Conservation (phyloP, 2,329 filamentous ascomycete genomes). For the Aspergillus luchuensis region DNA sequence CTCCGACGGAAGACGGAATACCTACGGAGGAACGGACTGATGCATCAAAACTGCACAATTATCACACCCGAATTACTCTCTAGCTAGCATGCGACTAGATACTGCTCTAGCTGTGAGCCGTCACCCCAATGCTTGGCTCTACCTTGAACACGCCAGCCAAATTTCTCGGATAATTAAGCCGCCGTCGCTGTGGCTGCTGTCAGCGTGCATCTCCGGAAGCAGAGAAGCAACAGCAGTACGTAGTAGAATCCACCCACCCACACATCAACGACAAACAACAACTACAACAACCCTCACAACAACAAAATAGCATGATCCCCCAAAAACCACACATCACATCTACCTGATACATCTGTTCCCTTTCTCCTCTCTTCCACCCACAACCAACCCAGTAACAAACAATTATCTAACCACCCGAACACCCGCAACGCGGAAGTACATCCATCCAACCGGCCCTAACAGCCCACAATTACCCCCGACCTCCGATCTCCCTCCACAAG, state of each 20-base stretch:
- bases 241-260: background rate
- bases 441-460: background rate
- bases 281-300: background rate
- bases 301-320: background rate
- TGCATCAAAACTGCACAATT: too few species aligned
- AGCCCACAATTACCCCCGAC: background rate
- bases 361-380: background rate
- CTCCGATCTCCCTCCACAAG: background rate
- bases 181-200: conserved; percentile 1
- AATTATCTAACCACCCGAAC: background rate
- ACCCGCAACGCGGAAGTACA: background rate
- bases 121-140: background rate
- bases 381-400: background rate
- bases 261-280: background rate
- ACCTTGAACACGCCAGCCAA: too few species aligned
- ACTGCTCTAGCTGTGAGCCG: background rate
- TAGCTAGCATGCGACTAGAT: too few species aligned
- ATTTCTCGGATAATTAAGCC: background rate
- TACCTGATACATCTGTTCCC: background rate
- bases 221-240: background rate
- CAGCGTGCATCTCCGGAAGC: background rate
- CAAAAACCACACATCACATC: background rate
- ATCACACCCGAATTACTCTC: too few species aligned
- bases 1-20: background rate
- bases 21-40: background rate